phyloP scores from a whole-genome alignment of 2,329 filamentous ascomycete species.

The Thelonectria olida region DNA sequence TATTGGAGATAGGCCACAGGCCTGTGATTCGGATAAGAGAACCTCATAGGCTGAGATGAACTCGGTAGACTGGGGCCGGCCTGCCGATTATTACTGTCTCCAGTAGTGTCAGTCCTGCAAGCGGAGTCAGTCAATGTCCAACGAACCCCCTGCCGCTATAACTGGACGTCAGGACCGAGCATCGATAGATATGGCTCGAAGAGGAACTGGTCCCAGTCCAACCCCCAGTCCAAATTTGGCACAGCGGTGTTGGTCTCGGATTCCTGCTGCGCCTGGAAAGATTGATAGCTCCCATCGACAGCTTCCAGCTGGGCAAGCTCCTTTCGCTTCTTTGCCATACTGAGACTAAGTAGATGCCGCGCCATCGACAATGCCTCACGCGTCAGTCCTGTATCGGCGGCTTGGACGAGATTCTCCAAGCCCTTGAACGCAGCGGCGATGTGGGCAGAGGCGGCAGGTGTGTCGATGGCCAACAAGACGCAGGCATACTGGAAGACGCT shows the following conservation, averaged over 20 bases:
- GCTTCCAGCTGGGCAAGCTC: constrained; percentile 32
- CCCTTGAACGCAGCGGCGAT: constrained; percentile 26
- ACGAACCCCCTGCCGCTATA: constrained; percentile 9
- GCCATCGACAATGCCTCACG: constrained; percentile 33
- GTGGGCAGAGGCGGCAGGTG: constrained; percentile 19
- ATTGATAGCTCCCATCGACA: constrained; percentile 25
- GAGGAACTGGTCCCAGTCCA: constrained; percentile 33
- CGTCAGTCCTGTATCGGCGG: constrained; percentile 30
- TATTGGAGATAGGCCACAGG: too few species aligned
- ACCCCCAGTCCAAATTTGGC: constrained; percentile 21
- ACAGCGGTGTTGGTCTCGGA: constrained; percentile 2
- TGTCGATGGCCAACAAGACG: constrained; percentile 34
- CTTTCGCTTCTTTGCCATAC: constrained; percentile 29
- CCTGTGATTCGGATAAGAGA: too few species aligned
- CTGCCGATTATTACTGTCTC: too few species aligned
- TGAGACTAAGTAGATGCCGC: constrained; percentile 28
- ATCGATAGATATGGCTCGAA: constrained; percentile 32
- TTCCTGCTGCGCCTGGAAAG: constrained; percentile 7
- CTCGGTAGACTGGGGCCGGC: too few species aligned
- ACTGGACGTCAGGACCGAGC: constrained; percentile 26
- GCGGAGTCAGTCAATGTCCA: constrained; percentile 10
- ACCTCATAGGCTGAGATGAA: too few species aligned
- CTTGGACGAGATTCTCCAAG: constrained; percentile 26
- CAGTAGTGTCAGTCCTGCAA: too few species aligned
- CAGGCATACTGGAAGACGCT: constrained; percentile 37